Evolutionary conservation across 306 rosid species (phyloP), one percentile per base, ranked within the genome.

Genomic region (Citrullus colocynthis): DNA sequence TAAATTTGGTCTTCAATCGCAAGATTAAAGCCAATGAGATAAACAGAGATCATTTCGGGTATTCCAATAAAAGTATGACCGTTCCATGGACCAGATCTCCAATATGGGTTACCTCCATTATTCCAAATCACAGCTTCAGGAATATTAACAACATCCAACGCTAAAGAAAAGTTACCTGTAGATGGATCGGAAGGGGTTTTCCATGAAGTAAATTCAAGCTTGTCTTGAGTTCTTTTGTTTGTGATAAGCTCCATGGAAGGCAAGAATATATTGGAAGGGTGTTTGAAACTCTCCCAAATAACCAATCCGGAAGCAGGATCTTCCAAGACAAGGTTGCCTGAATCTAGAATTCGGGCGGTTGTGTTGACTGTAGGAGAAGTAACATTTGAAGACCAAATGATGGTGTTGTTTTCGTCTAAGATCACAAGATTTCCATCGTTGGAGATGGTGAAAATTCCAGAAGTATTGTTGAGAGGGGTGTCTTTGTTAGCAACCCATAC

Each of bases 61-160:
- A 85, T 30, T 0, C 90, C 90, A 1, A 87, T 64, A 48, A 87
- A 84, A 4, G 75, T 45, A 37, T 73, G 64, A 57, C 86, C 78
- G 28, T 87, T 84, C 90, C 90, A 87, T 16, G 90, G 88, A 51
- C 88, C 90, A 16, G 81, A 80, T 37, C 88, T 79, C 84, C 85
- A 87, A 61, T 80, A 75, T 0, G 36, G 36, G 36, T 32, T 32
- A 3, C 36, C 4, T 32, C 36, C 36, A 32, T 32, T 32, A 60
- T 82, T 78, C 90, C 82, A 85, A 14, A 85, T 52, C 4, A 82
- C 79, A 10, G 76, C 74, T 44, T 87, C 83, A 3, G 80, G 81
- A 2, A 55, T 67, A 62, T 3, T 48, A 3, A 39, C 58, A 2
- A 58, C 70, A 55, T 83, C 72, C 15, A 86, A 75, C 15, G 60